These are phyloP conservation scores for Brassica napus DNA, from an alignment of 345 rosid genomes.

Conservation along the genomic window Da-Ae NC_063439.1:3116501-3117000, in stretches of 20 bases:
- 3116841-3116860: conserved; percentile 28
- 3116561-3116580: conserved; percentile 77
- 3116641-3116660: conserved; percentile 71
- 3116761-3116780: conserved; percentile 75
- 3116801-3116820: conserved; percentile 87
- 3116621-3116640: conserved; percentile 73
- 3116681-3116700: conserved; percentile 78
- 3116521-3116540: conserved; percentile 80
- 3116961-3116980: conserved; percentile 21
- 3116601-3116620: conserved; percentile 73
- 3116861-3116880: conserved; percentile 72
- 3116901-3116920: conserved; percentile 43
- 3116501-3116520: conserved; percentile 86
- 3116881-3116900: conserved; percentile 74
- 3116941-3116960: conserved; percentile 30
- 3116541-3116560: conserved; percentile 68
- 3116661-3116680: conserved; percentile 74
- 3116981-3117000: conserved; percentile 11
- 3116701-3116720: conserved; percentile 82
- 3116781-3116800: conserved; percentile 96
- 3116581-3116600: conserved; percentile 89
- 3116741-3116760: conserved; percentile 86
- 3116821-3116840: conserved; percentile 79
- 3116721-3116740: conserved; percentile 87
- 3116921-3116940: conserved; percentile 50